Evolutionary conservation across 768 basidiomycete species (phyloP), one percentile per base, ranked within the genome.

Genomic region (Pholiota microspora): DNA sequence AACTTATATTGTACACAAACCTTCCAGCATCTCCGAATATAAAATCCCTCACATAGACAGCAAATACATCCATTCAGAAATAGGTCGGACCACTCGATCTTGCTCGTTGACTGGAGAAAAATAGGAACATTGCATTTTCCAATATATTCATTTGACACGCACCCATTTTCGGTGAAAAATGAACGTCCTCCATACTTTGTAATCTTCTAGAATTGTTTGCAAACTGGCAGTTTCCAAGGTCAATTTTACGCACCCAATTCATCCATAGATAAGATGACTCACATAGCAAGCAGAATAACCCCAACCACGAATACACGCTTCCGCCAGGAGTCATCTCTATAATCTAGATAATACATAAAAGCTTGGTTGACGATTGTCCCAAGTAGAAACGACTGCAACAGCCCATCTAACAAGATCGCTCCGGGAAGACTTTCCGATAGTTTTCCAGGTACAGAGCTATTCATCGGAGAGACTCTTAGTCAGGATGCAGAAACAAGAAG

Each of bases 1-100:
- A 32, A 34, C n/a, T 5, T 24, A 29, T 8, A 45, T 46, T 15
- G 25, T 10, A 27, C 34, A 46, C 58, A 9, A n/a, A 77, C 82
- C 72, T 77, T 78, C 77, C 79, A 83, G 53, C 81, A 81, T 50
- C 76, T 67, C 32, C 73, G 67, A 24, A 82, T 75, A 40, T 78
- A 78, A 56, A 77, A 82, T 2, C 69, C 64, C 61, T 82, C 74
- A 59, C 80, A 81, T 31, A 78, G 47, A 51, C 72, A 66, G 58
- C 73, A 76, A 32, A 82, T 73, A 7, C 74, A 59, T 2, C 78
- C 78, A 58, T 81, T 81, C 31, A 81, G 48, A 51, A 81, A 75
- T 31, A 80, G 58, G 47, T 79, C 78, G 0, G 73, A 66, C 73
- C 74, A 78, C 55, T 75, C 68, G 16, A 80, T 71, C 0, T 62